These are phyloP conservation scores for Dovyalis caffra DNA, from an alignment of 345 rosid species.

Conservation along the genomic window DNA sequence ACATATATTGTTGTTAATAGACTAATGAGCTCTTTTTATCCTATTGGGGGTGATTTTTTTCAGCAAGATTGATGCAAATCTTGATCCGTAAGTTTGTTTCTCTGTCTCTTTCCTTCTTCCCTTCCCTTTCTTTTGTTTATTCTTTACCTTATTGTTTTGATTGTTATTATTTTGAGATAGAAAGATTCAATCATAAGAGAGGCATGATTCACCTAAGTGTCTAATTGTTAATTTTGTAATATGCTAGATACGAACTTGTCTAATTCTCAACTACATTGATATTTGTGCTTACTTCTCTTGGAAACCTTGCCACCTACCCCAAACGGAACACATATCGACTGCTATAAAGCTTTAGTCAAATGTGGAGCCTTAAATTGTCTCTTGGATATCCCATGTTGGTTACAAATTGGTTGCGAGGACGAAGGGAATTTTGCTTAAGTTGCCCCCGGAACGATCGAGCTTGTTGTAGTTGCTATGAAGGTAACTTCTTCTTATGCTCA, in stretches of 20 bases:
- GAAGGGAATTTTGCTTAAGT: too few relatives aligned
- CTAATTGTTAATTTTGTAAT: slow-evolving; percentile 4
- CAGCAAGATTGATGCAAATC: slow-evolving; percentile 88
- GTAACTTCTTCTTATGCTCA: too few relatives aligned
- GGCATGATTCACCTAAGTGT: neutral
- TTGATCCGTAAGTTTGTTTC: slow-evolving; percentile 73
- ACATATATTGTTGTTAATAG: slow-evolving; percentile 79
- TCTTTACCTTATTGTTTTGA: neutral
- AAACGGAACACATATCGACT: slow-evolving; percentile 57
- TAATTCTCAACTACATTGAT: slow-evolving; percentile 93
- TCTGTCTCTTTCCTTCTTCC: neutral
- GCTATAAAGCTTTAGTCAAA: too few relatives aligned
- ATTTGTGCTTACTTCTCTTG: slow-evolving; percentile 73
- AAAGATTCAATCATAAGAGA: neutral
- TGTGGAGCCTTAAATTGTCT: too few relatives aligned
- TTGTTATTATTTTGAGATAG: neutral
- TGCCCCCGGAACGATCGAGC: too few relatives aligned
- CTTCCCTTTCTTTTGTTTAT: neutral
- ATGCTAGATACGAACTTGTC: slow-evolving; percentile 74
- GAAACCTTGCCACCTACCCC: slow-evolving; percentile 85
- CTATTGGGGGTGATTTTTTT: slow-evolving; percentile 76
- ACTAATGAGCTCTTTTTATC: slow-evolving; percentile 71
- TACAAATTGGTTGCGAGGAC: too few relatives aligned
- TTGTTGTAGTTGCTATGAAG: too few relatives aligned
- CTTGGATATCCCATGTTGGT: too few relatives aligned